Base-by-base conservation (phyloP, 1,139 yeast species). In the Debaryomycetaceae sp. region DNA sequence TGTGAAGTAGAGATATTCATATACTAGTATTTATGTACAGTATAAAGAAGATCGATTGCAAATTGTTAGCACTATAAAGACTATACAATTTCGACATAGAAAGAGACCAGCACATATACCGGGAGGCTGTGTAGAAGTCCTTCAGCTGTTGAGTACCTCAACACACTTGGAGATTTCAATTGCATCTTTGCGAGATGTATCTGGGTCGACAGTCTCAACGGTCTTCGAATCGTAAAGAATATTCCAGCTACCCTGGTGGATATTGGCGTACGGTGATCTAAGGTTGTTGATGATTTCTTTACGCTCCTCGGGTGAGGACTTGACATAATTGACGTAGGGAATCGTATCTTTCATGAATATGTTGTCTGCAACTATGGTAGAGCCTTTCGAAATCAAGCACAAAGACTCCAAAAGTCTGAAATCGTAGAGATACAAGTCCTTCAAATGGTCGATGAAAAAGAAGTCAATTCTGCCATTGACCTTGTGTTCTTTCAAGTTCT, bases 371-470 rank as follows among this genome's bases (percentile, higher is more conserved):
- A 61, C 58, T 22, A 75, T 51, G 3, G 59, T 46, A 0, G 78
- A 63, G 0, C 75, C 78, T 7, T 67, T 65, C 0, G 64, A 65
- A 34, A 75, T 54, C 39, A 72, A 53, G 15, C 65, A 63, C 33
- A 70, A 45, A 0, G 73, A 51, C 45, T 74, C 79, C 37, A 72
- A 48, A 2, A 70, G 61, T 31, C 78, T 51, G 31, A 73, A 54
- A 45, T 74, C 78, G 1, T 75, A 68, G 7, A 70, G 61, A 43
- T 72, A 75, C 33, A 52, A 38, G 17, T 58, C 59, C 44, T 68
- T 67, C 51, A 59, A 56, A 46, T 73, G 79, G 49, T 74, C 76
- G 39, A 75, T 59, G 43, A 73, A 66, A 2, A 69, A 50, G 35
- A 72, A 56, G 40, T 70, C 76, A 11, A 63, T 49, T 0, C 60